A percentile compares a stretch with the other conserved stretches of the same genome.
phyloP scores from a whole-genome alignment of 2,329 filamentous ascomycete genomes.

The Graphilbum sp. region DNA sequence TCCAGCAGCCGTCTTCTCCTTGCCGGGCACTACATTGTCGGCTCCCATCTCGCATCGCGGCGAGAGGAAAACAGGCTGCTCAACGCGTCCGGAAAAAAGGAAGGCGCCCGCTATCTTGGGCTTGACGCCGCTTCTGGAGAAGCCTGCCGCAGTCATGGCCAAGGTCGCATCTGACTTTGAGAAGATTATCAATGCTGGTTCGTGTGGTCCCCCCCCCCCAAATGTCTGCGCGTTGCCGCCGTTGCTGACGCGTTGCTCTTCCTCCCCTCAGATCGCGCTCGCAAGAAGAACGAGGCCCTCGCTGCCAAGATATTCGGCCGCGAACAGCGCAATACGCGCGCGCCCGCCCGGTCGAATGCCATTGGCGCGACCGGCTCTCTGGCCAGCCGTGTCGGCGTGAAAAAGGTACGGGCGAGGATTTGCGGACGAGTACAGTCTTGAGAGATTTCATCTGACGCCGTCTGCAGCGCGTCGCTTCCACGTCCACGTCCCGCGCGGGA shows the following conservation, averaged over 20 bases:
- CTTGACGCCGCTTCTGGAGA: too few species aligned
- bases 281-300: slow-evolving; percentile 55
- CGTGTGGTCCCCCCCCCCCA: slow-evolving; percentile 8
- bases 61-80: too few species aligned
- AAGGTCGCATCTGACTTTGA: slow-evolving; percentile 32
- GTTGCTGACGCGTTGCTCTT: neutral
- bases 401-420: slow-evolving; percentile 38
- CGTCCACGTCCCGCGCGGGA: slow-evolving; percentile 16
- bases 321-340: slow-evolving; percentile 39
- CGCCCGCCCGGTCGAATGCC: slow-evolving; percentile 19
- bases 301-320: slow-evolving; percentile 50
- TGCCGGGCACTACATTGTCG: too few species aligned
- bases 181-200: slow-evolving; percentile 39
- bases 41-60: too few species aligned
- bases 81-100: too few species aligned
- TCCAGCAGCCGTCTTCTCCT: too few species aligned
- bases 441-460: too few species aligned
- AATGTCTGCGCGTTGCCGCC: neutral
- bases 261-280: slow-evolving; percentile 36
- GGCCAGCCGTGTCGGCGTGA: slow-evolving; percentile 56
- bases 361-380: slow-evolving; percentile 33
- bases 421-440: too few species aligned
- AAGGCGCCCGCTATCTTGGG: too few species aligned
- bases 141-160: slow-evolving; percentile 3
- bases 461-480: slow-evolving; percentile 14